Evolutionary conservation across 2,329 filamentous ascomycete species (phyloP), one percentile per base, ranked within the genome.

Genomic region (Phialophora macrospora): DNA sequence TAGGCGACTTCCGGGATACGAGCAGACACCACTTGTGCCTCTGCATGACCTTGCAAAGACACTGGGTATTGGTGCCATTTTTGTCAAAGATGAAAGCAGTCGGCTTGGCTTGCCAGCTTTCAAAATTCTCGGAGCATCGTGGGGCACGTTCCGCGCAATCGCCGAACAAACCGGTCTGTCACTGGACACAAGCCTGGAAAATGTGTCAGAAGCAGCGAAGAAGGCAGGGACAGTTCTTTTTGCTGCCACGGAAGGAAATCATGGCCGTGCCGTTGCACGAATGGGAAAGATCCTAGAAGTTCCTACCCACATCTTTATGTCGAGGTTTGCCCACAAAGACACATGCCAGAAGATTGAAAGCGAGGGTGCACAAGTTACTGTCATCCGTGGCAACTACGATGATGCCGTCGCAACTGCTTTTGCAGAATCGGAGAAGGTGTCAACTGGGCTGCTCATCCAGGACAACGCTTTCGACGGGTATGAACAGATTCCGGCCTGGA

Each of bases 41-140:
- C 79, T 92, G 0, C 78, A 82, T 0, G 71, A 77, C 0, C 68
- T 92, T 0, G 88, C 90, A 0, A 70, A 78, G 2, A 81, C 87
- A 14, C 75, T 92, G 0, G 84, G 84, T 0, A 77, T 91, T 11
- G 76, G 77, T 0, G 78, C 81, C 4, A 80, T 93, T 3, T 82
- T 88, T 44, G 73, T 93, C 68, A 94, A 94, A 73, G 86, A 93
- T 71, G 90, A 94, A 75, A 87, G 85, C 30, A 80, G 78, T 60
- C 84, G 90, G 4, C 85, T 92, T 44, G 87, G 88, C 0, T 80
- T 93, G 1, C 89, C 89, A 0, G 84, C 90, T 0, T 94, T 93
- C 81, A 95, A 95, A 76, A 90, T 93, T 52, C 83, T 93, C 0
- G 91, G 91, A 22, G 90, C 91, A 0, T 90, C 88, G 0, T 94